Evolutionary conservation across 2,329 filamentous ascomycete genomes (phyloP).

Genomic region (Emmonsiellopsis sp.): DNA sequence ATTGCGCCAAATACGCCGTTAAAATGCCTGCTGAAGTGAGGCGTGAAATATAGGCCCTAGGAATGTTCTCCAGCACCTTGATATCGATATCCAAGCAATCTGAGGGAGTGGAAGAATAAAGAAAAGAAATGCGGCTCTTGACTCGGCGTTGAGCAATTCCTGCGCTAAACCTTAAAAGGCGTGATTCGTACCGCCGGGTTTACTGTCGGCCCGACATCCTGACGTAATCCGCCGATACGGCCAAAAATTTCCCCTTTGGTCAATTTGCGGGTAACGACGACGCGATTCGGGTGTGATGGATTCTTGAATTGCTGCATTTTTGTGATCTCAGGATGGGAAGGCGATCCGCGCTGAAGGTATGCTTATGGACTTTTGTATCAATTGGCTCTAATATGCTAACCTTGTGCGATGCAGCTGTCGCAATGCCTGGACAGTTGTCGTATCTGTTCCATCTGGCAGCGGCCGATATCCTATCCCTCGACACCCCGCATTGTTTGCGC

Average conservation of each 20-base stretch:
- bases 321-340: constrained; percentile 8
- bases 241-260: not conserved
- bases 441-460: not conserved
- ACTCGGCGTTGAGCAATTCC: not conserved
- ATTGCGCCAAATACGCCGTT: not conserved
- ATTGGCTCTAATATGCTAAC: not conserved
- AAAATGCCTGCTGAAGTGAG: not conserved
- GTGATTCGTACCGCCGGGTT: not conserved
- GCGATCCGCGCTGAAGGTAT: constrained; percentile 9
- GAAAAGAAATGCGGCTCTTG: not conserved
- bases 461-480: not conserved
- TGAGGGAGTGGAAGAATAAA: not conserved
- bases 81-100: not conserved
- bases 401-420: not conserved
- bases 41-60: not conserved
- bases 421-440: constrained; percentile 3
- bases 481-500: not conserved
- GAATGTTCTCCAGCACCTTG: not conserved
- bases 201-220: not conserved
- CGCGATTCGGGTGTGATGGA: not conserved
- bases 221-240: not conserved
- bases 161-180: constrained; percentile 1
- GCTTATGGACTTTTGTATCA: not conserved
- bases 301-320: not conserved
- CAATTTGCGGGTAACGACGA: not conserved